Evolutionary conservation across 495 filamentous ascomycete genomes (phyloP), one percentile per base, ranked within the genome.

Genomic region (Delitschia confertaspora): DNA sequence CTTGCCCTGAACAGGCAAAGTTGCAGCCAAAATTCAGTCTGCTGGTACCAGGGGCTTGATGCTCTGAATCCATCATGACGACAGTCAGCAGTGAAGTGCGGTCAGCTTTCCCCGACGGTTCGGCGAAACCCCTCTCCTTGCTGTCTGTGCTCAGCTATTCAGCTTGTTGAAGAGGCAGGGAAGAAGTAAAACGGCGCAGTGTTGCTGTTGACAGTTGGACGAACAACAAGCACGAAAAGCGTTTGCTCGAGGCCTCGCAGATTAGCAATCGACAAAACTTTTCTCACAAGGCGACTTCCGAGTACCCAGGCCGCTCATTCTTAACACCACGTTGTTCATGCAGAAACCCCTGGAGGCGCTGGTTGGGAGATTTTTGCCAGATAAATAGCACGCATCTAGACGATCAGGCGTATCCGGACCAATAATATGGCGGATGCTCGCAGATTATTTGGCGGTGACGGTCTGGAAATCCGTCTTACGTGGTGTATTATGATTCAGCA

Each of bases 51-150:
- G 47, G 47, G 33, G 17, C n/a, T n/a, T n/a, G n/a, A n/a, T n/a
- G n/a, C n/a, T n/a, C n/a, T n/a, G n/a, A n/a, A n/a, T n/a, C n/a
- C 2, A 44, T 45, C 39, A 51, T 51, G 47, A 51, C 47, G 47
- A 45, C 22, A 48, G 45, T 20, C 11, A 17, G 10, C n/a, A n/a
- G n/a, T n/a, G n/a, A n/a, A n/a, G n/a, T n/a, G n/a, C n/a, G n/a
- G n/a, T n/a, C n/a, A n/a, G n/a, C n/a, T n/a, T n/a, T n/a, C n/a
- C n/a, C n/a, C n/a, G n/a, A n/a, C n/a, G n/a, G n/a, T 31, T 31
- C 29, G 29, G n/a, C 29, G 29, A 31, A 14, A 31, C 29, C 29
- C 29, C 16, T 31, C 29, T 31, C 29, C 11, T 2, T 11, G 11
- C 16, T n/a, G n/a, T n/a, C n/a, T n/a, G n/a, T n/a, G n/a, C n/a